Conservation (phyloP, 2,329 filamentous ascomycete genomes). For the Fusarium palustre region DNA sequence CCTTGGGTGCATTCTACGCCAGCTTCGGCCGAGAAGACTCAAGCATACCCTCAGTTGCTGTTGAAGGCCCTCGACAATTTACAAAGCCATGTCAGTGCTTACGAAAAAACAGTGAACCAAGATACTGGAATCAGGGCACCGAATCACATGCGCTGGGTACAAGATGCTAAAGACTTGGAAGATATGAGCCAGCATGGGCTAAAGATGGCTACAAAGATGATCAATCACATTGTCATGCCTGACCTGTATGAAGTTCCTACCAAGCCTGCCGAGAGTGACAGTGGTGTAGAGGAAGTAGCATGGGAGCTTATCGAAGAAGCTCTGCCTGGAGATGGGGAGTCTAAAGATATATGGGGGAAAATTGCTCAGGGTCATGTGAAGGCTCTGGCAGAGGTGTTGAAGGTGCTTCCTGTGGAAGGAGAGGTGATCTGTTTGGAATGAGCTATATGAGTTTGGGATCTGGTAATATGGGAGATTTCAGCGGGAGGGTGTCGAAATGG, state of each 20-base stretch:
- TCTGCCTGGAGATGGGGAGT: slow-evolving; percentile 28
- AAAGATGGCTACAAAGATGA: slow-evolving; percentile 38
- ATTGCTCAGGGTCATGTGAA: slow-evolving; percentile 47
- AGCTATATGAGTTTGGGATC: neutral
- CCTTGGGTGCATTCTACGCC: slow-evolving; percentile 33
- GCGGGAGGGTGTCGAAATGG: neutral
- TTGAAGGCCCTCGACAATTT: slow-evolving; percentile 37
- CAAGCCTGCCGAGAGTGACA: slow-evolving; percentile 21
- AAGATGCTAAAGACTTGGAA: slow-evolving; percentile 49
- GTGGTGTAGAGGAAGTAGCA: slow-evolving; percentile 51
- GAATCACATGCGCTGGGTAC: slow-evolving; percentile 49
- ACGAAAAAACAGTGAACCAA: slow-evolving; percentile 40
- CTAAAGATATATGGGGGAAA: slow-evolving; percentile 51
- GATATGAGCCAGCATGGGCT: slow-evolving; percentile 47
- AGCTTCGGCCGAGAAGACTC: neutral
- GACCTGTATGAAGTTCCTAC: slow-evolving; percentile 4
- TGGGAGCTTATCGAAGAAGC: slow-evolving; percentile 50
- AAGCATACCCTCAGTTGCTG: slow-evolving; percentile 19
- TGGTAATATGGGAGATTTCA: neutral
- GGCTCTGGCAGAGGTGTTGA: slow-evolving; percentile 42
- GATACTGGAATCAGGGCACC: slow-evolving; percentile 43
- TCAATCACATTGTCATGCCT: slow-evolving; percentile 49
- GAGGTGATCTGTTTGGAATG: neutral
- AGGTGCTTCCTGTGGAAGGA: slow-evolving; percentile 35
- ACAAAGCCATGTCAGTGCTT: slow-evolving; percentile 37